phyloP scores from a whole-genome alignment of 768 basidiomycete species.

The Lactarius akahatsu region DNA sequence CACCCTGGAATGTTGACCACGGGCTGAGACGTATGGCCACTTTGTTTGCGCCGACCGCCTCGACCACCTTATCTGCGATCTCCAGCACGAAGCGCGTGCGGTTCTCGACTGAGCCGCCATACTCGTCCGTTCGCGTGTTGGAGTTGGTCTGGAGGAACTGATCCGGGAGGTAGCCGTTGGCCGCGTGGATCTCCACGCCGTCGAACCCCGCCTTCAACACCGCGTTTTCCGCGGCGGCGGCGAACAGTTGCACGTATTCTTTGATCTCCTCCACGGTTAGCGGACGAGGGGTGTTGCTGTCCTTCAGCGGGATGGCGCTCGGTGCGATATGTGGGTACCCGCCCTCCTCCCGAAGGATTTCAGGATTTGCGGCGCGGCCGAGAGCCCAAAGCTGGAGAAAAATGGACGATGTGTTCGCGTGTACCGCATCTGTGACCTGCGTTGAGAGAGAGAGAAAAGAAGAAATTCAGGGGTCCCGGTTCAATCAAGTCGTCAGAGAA shows the following conservation, averaged over 20 bases:
- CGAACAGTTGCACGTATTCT: constrained; percentile 34
- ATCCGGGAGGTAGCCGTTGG: constrained; percentile 37
- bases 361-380: constrained; percentile 33
- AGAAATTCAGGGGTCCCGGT: background rate
- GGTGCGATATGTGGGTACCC: background rate
- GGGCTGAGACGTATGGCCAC: constrained; percentile 40
- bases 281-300: background rate
- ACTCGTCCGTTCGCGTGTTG: constrained; percentile 46
- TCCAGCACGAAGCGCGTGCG: constrained; percentile 43
- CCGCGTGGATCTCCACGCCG: constrained; percentile 36
- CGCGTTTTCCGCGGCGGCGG: constrained; percentile 41
- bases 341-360: constrained; percentile 6
- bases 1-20: constrained; percentile 26
- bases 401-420: constrained; percentile 38
- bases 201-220: constrained; percentile 37
- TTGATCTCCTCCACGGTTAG: constrained; percentile 35
- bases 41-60: constrained; percentile 39
- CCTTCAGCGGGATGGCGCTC: background rate
- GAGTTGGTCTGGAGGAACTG: constrained; percentile 40
- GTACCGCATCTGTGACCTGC: constrained; percentile 34
- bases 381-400: constrained; percentile 43
- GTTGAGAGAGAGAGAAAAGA: fast-evolving
- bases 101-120: constrained; percentile 49
- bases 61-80: constrained; percentile 39
- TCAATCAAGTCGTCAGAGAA: background rate